Percentiles rank a stretch among this genome's conserved stretches.
Conservation (phyloP, 2,329 filamentous ascomycete species). For the Trichoderma sp. region DNA sequence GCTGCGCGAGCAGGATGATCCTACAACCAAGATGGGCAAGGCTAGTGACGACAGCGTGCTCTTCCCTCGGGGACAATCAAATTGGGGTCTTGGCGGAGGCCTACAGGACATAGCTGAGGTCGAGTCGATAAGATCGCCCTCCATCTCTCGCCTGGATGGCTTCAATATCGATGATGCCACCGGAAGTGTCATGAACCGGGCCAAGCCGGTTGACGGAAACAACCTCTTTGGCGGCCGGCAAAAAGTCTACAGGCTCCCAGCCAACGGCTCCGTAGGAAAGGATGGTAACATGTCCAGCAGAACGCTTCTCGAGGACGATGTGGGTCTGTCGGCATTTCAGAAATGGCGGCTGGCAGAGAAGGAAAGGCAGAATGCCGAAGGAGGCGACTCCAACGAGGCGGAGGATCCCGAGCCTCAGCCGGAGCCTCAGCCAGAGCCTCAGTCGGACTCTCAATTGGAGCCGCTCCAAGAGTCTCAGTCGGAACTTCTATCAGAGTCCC, state of each 20-base stretch:
- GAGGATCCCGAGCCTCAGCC: slow-evolving; percentile 31
- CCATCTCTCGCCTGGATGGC: slow-evolving; percentile 60
- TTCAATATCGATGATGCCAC: slow-evolving; percentile 69
- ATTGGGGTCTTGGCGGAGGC: slow-evolving; percentile 53
- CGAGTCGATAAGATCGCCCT: slow-evolving; percentile 68
- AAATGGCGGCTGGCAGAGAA: slow-evolving; percentile 63
- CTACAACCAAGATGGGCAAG: slow-evolving; percentile 82
- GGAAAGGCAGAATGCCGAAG: slow-evolving; percentile 45
- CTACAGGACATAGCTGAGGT: slow-evolving; percentile 88
- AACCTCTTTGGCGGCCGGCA: slow-evolving; percentile 91
- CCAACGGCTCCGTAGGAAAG: slow-evolving; percentile 41
- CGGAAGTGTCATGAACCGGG: slow-evolving; percentile 76
- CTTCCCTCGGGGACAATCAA: slow-evolving; percentile 78
- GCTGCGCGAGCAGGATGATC: slow-evolving; percentile 92
- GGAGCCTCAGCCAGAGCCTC: slow-evolving; percentile 36
- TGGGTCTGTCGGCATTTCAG: slow-evolving; percentile 79
- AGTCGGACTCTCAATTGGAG: slow-evolving; percentile 50
- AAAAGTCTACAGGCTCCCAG: slow-evolving; percentile 86
- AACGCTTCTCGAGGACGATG: slow-evolving; percentile 81
- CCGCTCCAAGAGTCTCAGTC: background rate
- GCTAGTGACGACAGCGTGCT: slow-evolving; percentile 93
- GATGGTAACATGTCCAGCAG: slow-evolving; percentile 59
- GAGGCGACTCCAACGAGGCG: slow-evolving; percentile 38
- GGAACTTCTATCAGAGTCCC: slow-evolving; percentile 40
- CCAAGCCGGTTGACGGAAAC: slow-evolving; percentile 84